Percentiles rank a stretch among this genome's conserved stretches.
Conservation (phyloP, 768 basidiomycete species). For the Leccinellum luteum region DNA sequence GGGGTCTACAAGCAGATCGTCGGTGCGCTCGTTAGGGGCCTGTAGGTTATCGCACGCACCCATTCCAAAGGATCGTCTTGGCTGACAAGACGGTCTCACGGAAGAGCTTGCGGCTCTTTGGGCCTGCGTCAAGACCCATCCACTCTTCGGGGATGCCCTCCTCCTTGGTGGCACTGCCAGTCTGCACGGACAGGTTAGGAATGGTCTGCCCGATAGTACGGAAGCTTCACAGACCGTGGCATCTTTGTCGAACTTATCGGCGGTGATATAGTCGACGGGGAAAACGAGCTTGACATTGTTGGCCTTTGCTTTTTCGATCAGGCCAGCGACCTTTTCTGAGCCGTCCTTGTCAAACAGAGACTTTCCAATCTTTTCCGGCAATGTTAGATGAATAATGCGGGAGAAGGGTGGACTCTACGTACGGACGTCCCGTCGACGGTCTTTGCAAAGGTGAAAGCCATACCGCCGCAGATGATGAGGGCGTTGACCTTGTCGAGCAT, state of each 20-base stretch:
- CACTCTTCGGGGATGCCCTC: constrained; percentile 90
- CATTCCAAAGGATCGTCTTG: constrained; percentile 98
- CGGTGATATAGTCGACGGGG: constrained; percentile 92
- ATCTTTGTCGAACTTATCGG: constrained; percentile 93
- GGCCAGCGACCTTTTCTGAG: constrained; percentile 74
- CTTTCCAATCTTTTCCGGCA: constrained; percentile 66
- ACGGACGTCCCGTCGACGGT: constrained; percentile 77
- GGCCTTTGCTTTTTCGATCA: constrained; percentile 89
- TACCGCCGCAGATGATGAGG: constrained; percentile 95
- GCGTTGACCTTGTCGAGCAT: constrained; percentile 98
- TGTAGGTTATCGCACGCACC: constrained; percentile 44
- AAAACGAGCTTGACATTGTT: constrained; percentile 94
- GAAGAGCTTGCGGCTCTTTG: constrained; percentile 79
- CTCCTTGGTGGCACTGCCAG: constrained; percentile 69
- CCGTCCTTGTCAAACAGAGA: constrained; percentile 93
- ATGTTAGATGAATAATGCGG: constrained; percentile 1
- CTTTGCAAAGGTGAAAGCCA: constrained; percentile 99
- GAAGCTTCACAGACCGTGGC: constrained; percentile 58
- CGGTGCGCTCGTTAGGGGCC: background rate
- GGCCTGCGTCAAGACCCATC: constrained; percentile 95
- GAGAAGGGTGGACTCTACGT: constrained; percentile 19
- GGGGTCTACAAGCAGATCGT: constrained; percentile 57
- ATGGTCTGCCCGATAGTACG: background rate
- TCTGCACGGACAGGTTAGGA: constrained; percentile 40
- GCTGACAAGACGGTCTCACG: constrained; percentile 75